phyloP scores from a whole-genome alignment of 495 filamentous ascomycete species.

The Lophiostoma macrostomum region DNA sequence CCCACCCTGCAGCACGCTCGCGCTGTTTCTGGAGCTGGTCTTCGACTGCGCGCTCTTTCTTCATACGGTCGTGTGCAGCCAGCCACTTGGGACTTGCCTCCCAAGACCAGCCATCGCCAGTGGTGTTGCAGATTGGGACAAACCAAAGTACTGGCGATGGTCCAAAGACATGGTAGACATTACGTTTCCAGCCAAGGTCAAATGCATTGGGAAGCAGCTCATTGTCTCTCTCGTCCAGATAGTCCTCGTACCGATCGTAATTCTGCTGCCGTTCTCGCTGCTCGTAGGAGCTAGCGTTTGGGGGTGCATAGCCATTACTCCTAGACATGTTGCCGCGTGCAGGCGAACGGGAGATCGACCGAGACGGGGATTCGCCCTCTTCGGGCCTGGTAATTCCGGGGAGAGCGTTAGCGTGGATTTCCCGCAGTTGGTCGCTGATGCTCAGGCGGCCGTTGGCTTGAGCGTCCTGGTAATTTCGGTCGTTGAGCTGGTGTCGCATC shows the following conservation, averaged over 20 bases:
- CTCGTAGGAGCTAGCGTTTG: slow-evolving; percentile 60
- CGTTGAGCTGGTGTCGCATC: slow-evolving; percentile 57
- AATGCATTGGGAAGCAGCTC: slow-evolving; percentile 89
- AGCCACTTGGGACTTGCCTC: slow-evolving; percentile 61
- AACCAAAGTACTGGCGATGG: slow-evolving; percentile 65
- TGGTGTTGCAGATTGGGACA: slow-evolving; percentile 78
- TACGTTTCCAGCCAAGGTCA: slow-evolving; percentile 75
- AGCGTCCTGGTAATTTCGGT: slow-evolving; percentile 37
- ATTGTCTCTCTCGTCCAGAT: slow-evolving; percentile 82
- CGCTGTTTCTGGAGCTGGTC: slow-evolving; percentile 35
- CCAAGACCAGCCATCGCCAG: slow-evolving; percentile 94
- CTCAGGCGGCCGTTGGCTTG: slow-evolving; percentile 54
- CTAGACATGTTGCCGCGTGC: slow-evolving; percentile 27
- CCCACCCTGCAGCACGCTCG: slow-evolving; percentile 36
- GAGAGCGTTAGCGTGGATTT: slow-evolving; percentile 80
- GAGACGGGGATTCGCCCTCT: slow-evolving; percentile 61
- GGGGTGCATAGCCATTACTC: slow-evolving; percentile 36
- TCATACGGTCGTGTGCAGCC: slow-evolving; percentile 35
- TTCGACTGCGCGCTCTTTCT: slow-evolving; percentile 30
- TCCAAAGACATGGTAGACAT: slow-evolving; percentile 83
- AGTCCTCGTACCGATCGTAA: slow-evolving; percentile 73
- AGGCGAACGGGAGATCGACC: slow-evolving; percentile 23
- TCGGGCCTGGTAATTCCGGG: slow-evolving; percentile 75
- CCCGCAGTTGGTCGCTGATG: slow-evolving; percentile 71
- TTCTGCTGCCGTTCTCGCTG: slow-evolving; percentile 71